These are phyloP conservation scores for Alternaria rosae DNA, from an alignment of 2,329 filamentous ascomycete species.

Conservation along the genomic window DNA sequence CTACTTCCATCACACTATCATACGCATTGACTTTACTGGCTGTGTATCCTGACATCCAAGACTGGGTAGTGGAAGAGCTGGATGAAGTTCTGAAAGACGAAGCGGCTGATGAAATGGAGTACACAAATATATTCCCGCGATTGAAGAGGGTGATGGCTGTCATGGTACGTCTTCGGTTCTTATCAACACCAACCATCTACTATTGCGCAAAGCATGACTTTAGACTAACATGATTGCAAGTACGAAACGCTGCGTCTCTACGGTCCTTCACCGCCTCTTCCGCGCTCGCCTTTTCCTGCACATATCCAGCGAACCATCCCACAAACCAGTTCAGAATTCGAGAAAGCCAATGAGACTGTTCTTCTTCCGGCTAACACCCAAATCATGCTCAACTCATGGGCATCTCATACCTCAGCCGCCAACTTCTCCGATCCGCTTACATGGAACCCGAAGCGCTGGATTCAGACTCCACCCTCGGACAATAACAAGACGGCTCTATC, in stretches of 20 bases:
- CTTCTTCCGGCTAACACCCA: constrained; percentile 20
- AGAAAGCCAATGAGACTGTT: not conserved
- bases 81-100: constrained; percentile 40
- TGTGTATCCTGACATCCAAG: constrained; percentile 58
- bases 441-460: constrained; percentile 49
- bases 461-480: constrained; percentile 12
- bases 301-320: constrained; percentile 8
- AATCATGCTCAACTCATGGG: constrained; percentile 29
- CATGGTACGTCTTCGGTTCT: constrained; percentile 50
- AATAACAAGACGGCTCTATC: not conserved
- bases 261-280: constrained; percentile 27
- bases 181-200: not conserved
- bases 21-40: constrained; percentile 60
- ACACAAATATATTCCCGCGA: constrained; percentile 55
- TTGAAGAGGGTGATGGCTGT: constrained; percentile 56
- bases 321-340: not conserved
- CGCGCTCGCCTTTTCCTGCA: constrained; percentile 12
- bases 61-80: constrained; percentile 62
- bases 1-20: constrained; percentile 57
- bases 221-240: constrained; percentile 4
- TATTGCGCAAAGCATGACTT: not conserved
- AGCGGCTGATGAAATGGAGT: constrained; percentile 35
- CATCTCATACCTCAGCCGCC: constrained; percentile 35
- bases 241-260: constrained; percentile 41
- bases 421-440: constrained; percentile 32